Evolutionary conservation across 768 basidiomycete genomes (phyloP).

Genomic region (Crucibulum laeve): DNA sequence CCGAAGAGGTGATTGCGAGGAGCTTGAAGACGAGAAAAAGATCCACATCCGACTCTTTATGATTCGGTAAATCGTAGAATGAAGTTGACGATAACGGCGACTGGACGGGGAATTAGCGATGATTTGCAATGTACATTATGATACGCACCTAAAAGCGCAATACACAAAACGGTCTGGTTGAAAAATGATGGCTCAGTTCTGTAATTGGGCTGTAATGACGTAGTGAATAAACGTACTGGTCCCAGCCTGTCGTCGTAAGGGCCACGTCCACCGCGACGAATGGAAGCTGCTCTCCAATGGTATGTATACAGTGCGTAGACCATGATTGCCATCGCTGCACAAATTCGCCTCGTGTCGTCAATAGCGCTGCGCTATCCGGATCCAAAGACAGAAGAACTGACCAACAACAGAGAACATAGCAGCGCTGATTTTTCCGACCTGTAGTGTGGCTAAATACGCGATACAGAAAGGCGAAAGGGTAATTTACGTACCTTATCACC

Average conservation of each 20-base stretch:
- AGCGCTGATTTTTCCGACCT: slow-evolving; percentile 95
- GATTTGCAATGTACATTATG: neutral
- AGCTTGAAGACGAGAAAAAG: neutral
- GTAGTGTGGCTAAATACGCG: slow-evolving; percentile 1
- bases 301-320: slow-evolving; percentile 92
- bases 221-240: slow-evolving; percentile 70
- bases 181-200: slow-evolving; percentile 8
- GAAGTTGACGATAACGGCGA: slow-evolving; percentile 83
- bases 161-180: slow-evolving; percentile 73
- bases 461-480: slow-evolving; percentile 4
- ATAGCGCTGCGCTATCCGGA: no score
- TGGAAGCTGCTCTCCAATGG: slow-evolving; percentile 94
- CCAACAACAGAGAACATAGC: slow-evolving; percentile 95
- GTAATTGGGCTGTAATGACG: slow-evolving; percentile 6
- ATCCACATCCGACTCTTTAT: slow-evolving; percentile 10
- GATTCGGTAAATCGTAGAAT: slow-evolving; percentile 67
- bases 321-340: slow-evolving; percentile 98
- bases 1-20: slow-evolving; percentile 8
- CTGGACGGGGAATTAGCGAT: slow-evolving; percentile 28
- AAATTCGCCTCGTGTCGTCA: no score
- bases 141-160: slow-evolving; percentile 68
- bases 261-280: slow-evolving; percentile 85
- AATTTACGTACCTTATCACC: slow-evolving; percentile 77
- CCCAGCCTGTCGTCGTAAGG: slow-evolving; percentile 97
- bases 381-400: no score